Percentiles rank a stretch among this genome's conserved stretches.
These are phyloP conservation scores for Chlorella variabilis DNA, from an alignment of 163 green algal species.

Conservation along the genomic window DNA sequence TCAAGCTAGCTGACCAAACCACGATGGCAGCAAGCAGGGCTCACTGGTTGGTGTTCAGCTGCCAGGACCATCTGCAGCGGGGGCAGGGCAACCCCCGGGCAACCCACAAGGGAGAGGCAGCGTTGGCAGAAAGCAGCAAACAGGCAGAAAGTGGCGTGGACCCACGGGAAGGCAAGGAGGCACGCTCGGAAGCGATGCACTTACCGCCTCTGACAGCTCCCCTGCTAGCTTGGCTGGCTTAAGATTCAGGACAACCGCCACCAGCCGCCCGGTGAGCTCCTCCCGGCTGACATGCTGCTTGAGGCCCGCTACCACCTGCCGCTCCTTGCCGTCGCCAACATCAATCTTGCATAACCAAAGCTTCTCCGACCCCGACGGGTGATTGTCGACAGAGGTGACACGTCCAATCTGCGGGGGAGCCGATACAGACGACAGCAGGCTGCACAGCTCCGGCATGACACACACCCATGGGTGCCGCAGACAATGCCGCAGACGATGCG, in stretches of 20 bases:
- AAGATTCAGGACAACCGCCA: slow-evolving; percentile 66
- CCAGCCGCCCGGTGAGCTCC: slow-evolving; percentile 48
- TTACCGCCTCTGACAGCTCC: slow-evolving; percentile 73
- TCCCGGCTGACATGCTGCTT: slow-evolving; percentile 60
- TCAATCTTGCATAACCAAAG: slow-evolving; percentile 75
- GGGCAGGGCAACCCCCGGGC: too few relatives aligned
- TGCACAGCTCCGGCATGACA: neutral
- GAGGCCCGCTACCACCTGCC: slow-evolving; percentile 77
- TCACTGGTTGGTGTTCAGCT: slow-evolving; percentile 20
- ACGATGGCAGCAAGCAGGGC: neutral
- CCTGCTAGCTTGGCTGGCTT: slow-evolving; percentile 82
- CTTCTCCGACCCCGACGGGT: slow-evolving; percentile 71
- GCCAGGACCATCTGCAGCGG: slow-evolving; percentile 27
- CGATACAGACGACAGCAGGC: too few relatives aligned
- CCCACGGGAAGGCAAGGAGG: too few relatives aligned
- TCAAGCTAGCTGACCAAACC: too few relatives aligned
- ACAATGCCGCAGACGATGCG: neutral
- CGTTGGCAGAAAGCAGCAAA: neutral
- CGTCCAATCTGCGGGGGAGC: slow-evolving; percentile 69
- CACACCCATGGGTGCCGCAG: too few relatives aligned
- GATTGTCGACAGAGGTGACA: slow-evolving; percentile 54
- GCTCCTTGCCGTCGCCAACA: slow-evolving; percentile 59
- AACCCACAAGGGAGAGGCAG: too few relatives aligned
- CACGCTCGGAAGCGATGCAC: neutral
- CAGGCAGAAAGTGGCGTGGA: too few relatives aligned